Conservation (phyloP, 176 grass and related monocot genomes). For the Carex cristatella region DNA sequence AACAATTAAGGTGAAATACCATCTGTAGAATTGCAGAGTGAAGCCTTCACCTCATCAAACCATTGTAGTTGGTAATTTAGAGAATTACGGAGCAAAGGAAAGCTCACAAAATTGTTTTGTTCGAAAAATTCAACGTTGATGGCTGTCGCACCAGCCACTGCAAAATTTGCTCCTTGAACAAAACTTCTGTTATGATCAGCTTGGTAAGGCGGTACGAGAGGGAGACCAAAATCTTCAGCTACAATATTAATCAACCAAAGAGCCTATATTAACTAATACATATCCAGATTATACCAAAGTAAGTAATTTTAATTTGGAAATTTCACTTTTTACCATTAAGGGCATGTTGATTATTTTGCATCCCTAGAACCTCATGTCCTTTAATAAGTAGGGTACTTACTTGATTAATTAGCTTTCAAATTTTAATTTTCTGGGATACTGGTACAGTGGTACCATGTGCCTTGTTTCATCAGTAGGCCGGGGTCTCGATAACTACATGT, state of each 20-base stretch:
- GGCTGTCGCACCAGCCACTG: constrained; percentile 54
- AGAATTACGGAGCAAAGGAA: constrained; percentile 36
- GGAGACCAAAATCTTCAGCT: constrained; percentile 60
- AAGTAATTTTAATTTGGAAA: background rate
- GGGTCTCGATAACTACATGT: background rate
- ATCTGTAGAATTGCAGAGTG: background rate
- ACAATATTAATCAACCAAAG: background rate
- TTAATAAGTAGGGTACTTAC: background rate
- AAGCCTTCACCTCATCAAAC: constrained; percentile 46
- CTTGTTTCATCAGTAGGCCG: background rate
- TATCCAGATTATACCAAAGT: background rate
- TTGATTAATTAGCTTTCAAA: background rate
- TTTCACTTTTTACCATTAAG: background rate
- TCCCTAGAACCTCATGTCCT: too few species aligned
- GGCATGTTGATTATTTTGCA: background rate
- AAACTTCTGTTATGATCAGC: constrained; percentile 40
- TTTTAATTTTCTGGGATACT: background rate
- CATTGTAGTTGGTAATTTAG: constrained; percentile 53
- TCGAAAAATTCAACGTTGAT: constrained; percentile 28
- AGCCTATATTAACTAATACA: background rate
- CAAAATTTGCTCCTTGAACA: constrained; percentile 58
- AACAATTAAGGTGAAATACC: background rate
- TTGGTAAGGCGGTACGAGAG: constrained; percentile 51
- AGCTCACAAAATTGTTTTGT: constrained; percentile 3
- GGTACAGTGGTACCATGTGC: background rate